Conservation (phyloP, 2,329 filamentous ascomycete species). For the Penicillium sp. region DNA sequence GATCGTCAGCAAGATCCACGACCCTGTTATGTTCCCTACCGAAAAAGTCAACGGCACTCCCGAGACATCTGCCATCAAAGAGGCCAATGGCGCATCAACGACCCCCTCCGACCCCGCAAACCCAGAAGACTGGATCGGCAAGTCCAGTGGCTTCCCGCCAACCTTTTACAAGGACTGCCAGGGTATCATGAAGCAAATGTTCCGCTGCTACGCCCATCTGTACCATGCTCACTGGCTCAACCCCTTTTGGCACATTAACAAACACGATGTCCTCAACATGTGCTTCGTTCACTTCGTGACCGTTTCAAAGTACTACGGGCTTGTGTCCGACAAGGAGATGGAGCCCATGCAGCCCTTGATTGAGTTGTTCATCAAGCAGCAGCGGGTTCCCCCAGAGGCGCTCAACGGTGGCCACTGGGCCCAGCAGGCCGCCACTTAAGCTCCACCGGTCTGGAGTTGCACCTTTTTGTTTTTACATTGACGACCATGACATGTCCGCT, state of each 20-base stretch:
- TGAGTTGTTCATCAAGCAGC: slow-evolving; percentile 86
- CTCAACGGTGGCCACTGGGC: slow-evolving; percentile 45
- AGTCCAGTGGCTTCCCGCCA: slow-evolving; percentile 86
- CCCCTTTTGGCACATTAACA: slow-evolving; percentile 78
- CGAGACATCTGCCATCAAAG: slow-evolving; percentile 55
- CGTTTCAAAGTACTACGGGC: slow-evolving; percentile 75
- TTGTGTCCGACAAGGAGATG: slow-evolving; percentile 84
- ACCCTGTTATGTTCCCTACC: slow-evolving; percentile 85
- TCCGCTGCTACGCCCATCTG: slow-evolving; percentile 94
- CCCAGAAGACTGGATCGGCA: slow-evolving; percentile 78
- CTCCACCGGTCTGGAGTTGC: slow-evolving; percentile 16
- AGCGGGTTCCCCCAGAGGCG: slow-evolving; percentile 74
- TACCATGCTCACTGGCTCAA: slow-evolving; percentile 95
- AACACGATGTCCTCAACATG: slow-evolving; percentile 72
- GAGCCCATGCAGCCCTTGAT: slow-evolving; percentile 96
- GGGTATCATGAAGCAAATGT: slow-evolving; percentile 96
- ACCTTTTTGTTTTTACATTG: slow-evolving; percentile 14
- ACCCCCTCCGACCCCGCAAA: slow-evolving; percentile 39
- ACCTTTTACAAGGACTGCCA: slow-evolving; percentile 89
- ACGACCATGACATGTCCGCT: slow-evolving; percentile 32
- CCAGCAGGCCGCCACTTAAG: slow-evolving; percentile 36
- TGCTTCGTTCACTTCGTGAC: slow-evolving; percentile 84
- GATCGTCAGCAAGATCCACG: slow-evolving; percentile 94
- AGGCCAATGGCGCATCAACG: slow-evolving; percentile 41
- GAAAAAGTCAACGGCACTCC: slow-evolving; percentile 67